Percentiles rank a stretch among this genome's conserved stretches.
These are phyloP conservation scores for Neostapfia colusana DNA, from an alignment of 176 grass and related monocot species.

Conservation along the genomic window DNA sequence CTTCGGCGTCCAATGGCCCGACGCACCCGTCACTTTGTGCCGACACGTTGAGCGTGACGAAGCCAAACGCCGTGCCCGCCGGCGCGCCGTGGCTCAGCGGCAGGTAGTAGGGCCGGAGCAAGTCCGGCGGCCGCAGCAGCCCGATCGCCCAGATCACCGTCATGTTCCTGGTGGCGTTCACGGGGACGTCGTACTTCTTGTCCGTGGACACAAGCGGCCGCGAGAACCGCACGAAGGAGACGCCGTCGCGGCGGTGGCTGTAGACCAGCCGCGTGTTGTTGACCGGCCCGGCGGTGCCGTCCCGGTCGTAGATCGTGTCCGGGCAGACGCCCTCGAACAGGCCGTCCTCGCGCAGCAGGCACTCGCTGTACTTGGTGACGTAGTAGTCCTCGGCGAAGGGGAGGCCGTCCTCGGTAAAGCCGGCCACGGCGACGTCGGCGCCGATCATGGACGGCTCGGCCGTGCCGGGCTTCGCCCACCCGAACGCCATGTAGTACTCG, in stretches of 20 bases:
- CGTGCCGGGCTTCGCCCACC: conserved; percentile 60
- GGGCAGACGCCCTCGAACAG: conserved; percentile 78
- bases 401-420: conserved; percentile 77
- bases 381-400: conserved; percentile 91
- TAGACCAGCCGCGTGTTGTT: conserved; percentile 80
- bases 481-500: conserved; percentile 93
- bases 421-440: conserved; percentile 67
- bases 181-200: conserved; percentile 62
- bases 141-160: conserved; percentile 86
- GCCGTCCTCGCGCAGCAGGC: conserved; percentile 55
- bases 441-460: conserved; percentile 58
- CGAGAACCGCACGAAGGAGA: conserved; percentile 76
- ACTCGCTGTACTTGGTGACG: conserved; percentile 69
- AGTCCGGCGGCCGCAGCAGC: conserved; percentile 71
- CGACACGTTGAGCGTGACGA: conserved; percentile 61
- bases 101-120: conserved; percentile 77
- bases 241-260: conserved; percentile 78
- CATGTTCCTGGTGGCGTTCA: conserved; percentile 61
- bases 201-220: conserved; percentile 57
- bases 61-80: conserved; percentile 51
- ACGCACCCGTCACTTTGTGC: conserved; percentile 40
- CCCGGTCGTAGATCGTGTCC: conserved; percentile 70
- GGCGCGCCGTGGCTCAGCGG: conserved; percentile 66
- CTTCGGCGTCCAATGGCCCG: conserved; percentile 79
- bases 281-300: conserved; percentile 32